Percentiles rank a stretch among this genome's conserved stretches.
These are phyloP conservation scores for Tetradesmus lagerheimii DNA, from an alignment of 139 green algal species.

Conservation along the genomic window DNA sequence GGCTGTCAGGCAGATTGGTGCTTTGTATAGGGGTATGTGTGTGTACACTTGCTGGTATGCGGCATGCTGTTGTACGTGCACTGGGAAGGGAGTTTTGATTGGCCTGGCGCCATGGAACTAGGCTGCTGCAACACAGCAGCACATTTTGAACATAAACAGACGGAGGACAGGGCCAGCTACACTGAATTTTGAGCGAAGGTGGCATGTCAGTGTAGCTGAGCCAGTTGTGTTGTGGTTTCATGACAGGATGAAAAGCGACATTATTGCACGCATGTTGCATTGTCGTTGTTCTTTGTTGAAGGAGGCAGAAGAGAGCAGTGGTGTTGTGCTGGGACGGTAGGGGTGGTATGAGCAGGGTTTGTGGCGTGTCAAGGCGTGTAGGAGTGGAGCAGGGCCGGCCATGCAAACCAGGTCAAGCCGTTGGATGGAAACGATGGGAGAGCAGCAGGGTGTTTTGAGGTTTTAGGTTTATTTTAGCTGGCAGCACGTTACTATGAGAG, in stretches of 20 bases:
- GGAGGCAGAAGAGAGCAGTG: not conserved
- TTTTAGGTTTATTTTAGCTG: too few species aligned
- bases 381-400: not conserved
- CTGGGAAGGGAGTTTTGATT: not conserved
- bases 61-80: not conserved
- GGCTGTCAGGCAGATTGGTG: not conserved
- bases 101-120: not conserved
- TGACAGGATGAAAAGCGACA: not conserved
- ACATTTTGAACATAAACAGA: constrained; percentile 8
- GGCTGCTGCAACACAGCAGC: not conserved
- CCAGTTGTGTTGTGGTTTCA: not conserved
- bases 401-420: not conserved
- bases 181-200: not conserved
- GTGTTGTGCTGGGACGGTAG: not conserved
- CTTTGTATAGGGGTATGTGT: not conserved
- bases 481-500: too few species aligned
- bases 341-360: not conserved
- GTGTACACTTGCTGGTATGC: not conserved
- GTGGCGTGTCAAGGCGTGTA: not conserved
- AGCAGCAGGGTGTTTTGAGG: not conserved
- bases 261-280: constrained; percentile 3
- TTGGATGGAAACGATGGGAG: not conserved
- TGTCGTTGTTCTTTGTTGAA: not conserved
- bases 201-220: not conserved
- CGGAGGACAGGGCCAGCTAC: not conserved